A percentile compares a stretch with the other conserved stretches of the same genome.
phyloP scores from a whole-genome alignment of 148 eudicot genomes.

The Chenopodium formosanum region DNA sequence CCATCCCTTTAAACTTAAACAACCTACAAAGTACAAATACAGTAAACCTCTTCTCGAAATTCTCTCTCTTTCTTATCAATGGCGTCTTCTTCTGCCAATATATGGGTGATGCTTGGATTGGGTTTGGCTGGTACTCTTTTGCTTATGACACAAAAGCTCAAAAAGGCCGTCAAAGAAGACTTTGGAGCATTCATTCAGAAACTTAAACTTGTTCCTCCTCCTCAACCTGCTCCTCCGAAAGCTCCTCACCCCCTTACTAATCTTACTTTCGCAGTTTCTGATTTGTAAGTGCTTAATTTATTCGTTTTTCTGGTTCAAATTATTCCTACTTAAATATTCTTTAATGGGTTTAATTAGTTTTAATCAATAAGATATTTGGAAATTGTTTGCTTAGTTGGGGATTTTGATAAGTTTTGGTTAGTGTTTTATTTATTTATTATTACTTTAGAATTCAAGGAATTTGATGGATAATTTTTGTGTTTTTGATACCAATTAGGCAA shows the following conservation, averaged over 20 bases:
- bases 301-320: neutral
- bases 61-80: conserved; percentile 26
- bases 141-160: conserved; percentile 68
- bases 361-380: neutral
- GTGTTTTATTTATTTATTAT: neutral
- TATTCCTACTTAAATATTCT: neutral
- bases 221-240: conserved; percentile 96
- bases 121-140: conserved; percentile 77
- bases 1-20: neutral
- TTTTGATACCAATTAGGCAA: neutral
- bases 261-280: conserved; percentile 84
- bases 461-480: neutral
- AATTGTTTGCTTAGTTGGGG: too few species aligned
- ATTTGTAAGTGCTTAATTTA: conserved; percentile 44
- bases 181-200: conserved; percentile 75
- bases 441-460: neutral
- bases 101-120: conserved; percentile 86
- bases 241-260: conserved; percentile 86
- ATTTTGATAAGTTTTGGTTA: too few species aligned
- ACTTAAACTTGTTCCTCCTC: conserved; percentile 80
- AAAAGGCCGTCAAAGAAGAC: conserved; percentile 58
- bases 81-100: conserved; percentile 63
- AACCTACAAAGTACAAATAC: neutral
- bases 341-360: neutral
- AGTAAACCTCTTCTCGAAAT: neutral